Evolutionary conservation across 1,284 basidiomycete species (phyloP), one percentile per base, ranked within the genome.

Genomic region (Naganishia liquefaciens): DNA sequence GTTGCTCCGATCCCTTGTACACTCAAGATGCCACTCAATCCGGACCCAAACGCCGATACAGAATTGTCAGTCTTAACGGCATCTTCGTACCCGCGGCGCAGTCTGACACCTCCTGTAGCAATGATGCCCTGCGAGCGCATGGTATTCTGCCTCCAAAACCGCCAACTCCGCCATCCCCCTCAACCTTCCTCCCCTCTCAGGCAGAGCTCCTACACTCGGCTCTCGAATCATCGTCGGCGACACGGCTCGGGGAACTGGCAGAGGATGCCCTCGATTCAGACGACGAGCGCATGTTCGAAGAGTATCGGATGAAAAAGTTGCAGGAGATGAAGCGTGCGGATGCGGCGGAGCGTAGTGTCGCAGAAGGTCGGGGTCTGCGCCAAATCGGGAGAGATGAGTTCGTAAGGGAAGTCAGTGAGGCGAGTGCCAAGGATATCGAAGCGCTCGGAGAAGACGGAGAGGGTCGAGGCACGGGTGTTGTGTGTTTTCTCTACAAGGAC

Each of bases 371-470:
- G 13, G 67, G 64, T 85, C 98, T 54, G 90, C 89, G 77, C 33
- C 93, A 93, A 2, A 95, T 99, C 68, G 86, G 87, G 33, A 82
- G 95, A 69, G 92, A 93, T 21, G 94, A 97, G 76, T 99, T 98
- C 78, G 95, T 90, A 39, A 83, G 89, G 57, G 92, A 98, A 74
- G 91, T 99, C 19, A 98, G 94, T 0, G 93, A 98, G 65, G 91
- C 91, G 1, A 96, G 93, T 77, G 86, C 85, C 69, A 81, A 84
- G 63, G 84, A 85, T 50, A 73, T 73, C 19, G 76, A 73, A 37
- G 82, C 69, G 19, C 70, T 72, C 30, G 66, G 70, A 37, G 71
- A 70, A 21, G 71, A 71, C 58, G 57, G 80, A 64, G 71, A 71
- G 7, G 71, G 64, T 7, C 77, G 76, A 67, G 83, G 83, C 5